These are phyloP conservation scores for Xylaria sp. DNA, from an alignment of 495 filamentous ascomycete species.

Conservation along the genomic window DNA sequence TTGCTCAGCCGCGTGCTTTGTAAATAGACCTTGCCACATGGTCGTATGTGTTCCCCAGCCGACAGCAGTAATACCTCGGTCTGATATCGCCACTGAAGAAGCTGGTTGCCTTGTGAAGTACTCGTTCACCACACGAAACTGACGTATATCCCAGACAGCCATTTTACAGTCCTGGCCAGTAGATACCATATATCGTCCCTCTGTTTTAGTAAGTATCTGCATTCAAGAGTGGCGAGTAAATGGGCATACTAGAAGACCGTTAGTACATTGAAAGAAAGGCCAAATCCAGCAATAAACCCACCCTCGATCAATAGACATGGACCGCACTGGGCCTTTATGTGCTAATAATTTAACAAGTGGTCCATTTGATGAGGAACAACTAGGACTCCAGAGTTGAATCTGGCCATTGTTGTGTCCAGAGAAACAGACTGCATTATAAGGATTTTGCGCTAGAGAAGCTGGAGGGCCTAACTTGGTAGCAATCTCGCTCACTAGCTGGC, in stretches of 20 bases:
- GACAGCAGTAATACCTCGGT: slow-evolving; percentile 83
- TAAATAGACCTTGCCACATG: slow-evolving; percentile 88
- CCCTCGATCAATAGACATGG: slow-evolving; percentile 77
- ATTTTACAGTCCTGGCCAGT: slow-evolving; percentile 90
- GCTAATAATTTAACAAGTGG: slow-evolving; percentile 92
- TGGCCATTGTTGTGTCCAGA: slow-evolving; percentile 93
- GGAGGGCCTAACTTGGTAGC: slow-evolving; percentile 84
- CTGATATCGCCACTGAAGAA: slow-evolving; percentile 85
- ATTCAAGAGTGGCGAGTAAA: not conserved
- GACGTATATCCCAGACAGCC: slow-evolving; percentile 95
- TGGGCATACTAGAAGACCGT: slow-evolving; percentile 12
- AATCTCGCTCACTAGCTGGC: slow-evolving; percentile 81
- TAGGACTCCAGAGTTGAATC: slow-evolving; percentile 96
- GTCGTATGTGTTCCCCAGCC: slow-evolving; percentile 91
- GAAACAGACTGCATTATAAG: slow-evolving; percentile 88
- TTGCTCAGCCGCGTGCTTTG: slow-evolving; percentile 67
- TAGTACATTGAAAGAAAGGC: not conserved
- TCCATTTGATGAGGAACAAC: slow-evolving; percentile 65
- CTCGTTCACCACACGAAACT: slow-evolving; percentile 87
- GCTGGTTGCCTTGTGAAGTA: slow-evolving; percentile 89
- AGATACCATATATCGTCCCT: slow-evolving; percentile 95
- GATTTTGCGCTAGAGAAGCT: slow-evolving; percentile 84
- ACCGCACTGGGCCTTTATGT: slow-evolving; percentile 92
- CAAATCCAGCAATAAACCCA: not conserved
- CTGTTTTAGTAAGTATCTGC: slow-evolving; percentile 24